Conservation (phyloP, 148 eudicot genomes). For the Rhododendron henanense region DNA sequence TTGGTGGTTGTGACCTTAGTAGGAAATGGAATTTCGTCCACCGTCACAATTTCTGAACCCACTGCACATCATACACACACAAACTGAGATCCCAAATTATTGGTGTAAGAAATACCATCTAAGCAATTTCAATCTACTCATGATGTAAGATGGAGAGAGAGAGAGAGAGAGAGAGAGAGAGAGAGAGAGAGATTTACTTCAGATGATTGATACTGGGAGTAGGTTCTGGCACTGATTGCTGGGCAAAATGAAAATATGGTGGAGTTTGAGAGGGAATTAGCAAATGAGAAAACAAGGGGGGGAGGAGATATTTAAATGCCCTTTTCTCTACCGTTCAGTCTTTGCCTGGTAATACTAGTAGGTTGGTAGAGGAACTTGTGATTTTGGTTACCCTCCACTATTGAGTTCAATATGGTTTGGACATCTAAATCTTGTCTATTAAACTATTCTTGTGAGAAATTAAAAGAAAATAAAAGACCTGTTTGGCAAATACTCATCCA, state of each 20-base stretch:
- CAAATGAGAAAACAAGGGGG: neutral
- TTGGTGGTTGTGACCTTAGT: conserved; percentile 35
- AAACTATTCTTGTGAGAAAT: too few relatives aligned
- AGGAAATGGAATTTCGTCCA: conserved; percentile 74
- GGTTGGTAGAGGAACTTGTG: conserved; percentile 4
- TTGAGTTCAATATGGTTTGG: neutral
- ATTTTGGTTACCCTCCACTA: neutral
- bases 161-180: neutral
- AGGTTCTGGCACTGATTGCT: neutral
- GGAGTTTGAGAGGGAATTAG: neutral
- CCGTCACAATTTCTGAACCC: conserved; percentile 61
- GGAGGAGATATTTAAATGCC: neutral
- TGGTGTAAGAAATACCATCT: neutral
- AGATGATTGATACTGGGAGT: neutral
- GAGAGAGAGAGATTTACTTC: neutral
- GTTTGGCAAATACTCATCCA: neutral
- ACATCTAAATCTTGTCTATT: too few relatives aligned
- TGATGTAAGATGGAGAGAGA: neutral
- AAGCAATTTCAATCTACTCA: neutral
- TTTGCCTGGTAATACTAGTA: neutral
- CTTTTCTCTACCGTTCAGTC: neutral
- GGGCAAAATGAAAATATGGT: neutral
- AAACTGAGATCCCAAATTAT: too few relatives aligned
- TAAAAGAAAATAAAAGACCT: neutral
- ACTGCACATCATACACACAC: conserved; percentile 33